A percentile compares a stretch with the other conserved stretches of the same genome.
phyloP scores from a whole-genome alignment of 2,329 filamentous ascomycete genomes.

The Sarocladiaceae sp. region DNA sequence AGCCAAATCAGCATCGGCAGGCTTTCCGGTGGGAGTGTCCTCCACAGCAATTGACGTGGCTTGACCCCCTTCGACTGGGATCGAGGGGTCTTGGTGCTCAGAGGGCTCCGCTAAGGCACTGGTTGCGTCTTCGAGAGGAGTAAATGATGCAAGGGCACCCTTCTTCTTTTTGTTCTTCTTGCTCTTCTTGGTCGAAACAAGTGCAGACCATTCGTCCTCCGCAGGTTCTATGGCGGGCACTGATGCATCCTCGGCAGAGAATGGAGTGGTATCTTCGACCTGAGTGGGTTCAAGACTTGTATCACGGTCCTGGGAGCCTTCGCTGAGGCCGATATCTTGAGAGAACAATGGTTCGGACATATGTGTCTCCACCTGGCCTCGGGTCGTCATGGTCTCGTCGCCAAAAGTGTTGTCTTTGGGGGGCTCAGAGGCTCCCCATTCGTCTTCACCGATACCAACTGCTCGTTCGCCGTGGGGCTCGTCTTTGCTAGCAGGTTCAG shows the following conservation, averaged over 20 bases:
- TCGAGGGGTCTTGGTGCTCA: background rate
- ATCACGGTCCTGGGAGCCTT: background rate
- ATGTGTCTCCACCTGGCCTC: conserved; percentile 16
- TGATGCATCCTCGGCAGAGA: too few species aligned
- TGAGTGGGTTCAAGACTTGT: background rate
- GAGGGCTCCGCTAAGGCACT: background rate
- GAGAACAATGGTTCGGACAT: conserved; percentile 28
- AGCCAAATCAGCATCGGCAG: background rate
- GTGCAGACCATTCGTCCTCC: conserved; percentile 16
- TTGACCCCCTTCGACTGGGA: background rate
- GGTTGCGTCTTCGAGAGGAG: background rate
- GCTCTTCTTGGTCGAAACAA: conserved; percentile 22
- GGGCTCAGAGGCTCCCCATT: too few species aligned
- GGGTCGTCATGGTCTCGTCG: too few species aligned
- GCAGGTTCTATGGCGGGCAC: background rate
- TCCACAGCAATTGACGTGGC: background rate
- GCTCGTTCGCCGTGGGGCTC: too few species aligned
- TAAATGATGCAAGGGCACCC: background rate
- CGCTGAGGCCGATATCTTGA: conserved; percentile 18
- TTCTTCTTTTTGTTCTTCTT: conserved; percentile 32
- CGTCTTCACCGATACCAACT: too few species aligned
- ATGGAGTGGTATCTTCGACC: too few species aligned
- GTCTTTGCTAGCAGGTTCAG: background rate
- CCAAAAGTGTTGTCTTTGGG: too few species aligned
- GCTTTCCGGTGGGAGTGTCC: background rate